Conservation (phyloP, 2,329 filamentous ascomycete species). For the Colletotrichum sp. region DNA sequence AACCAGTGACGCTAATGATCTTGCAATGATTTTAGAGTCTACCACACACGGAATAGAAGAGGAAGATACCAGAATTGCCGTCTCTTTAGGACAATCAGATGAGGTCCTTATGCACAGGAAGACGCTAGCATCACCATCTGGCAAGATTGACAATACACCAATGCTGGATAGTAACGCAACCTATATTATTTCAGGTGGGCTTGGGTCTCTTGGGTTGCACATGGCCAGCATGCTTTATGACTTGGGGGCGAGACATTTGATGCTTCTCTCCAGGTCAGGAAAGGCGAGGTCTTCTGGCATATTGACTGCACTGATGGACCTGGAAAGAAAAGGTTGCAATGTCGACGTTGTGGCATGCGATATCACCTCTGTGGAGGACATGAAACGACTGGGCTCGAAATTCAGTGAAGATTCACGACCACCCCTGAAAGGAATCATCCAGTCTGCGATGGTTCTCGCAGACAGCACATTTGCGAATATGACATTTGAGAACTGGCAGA, state of each 20-base stretch:
- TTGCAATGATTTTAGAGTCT: not conserved
- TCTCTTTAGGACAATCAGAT: not conserved
- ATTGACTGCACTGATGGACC: slow-evolving; percentile 19
- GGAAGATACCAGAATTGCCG: not conserved
- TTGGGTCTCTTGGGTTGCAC: slow-evolving; percentile 29
- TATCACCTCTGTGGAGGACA: slow-evolving; percentile 13
- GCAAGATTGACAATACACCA: not conserved
- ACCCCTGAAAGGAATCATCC: slow-evolving; percentile 27
- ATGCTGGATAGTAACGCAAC: slow-evolving; percentile 23
- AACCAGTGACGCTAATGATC: not conserved
- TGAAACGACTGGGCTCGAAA: slow-evolving; percentile 9
- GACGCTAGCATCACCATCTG: not conserved
- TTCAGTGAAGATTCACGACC: slow-evolving; percentile 22
- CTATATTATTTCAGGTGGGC: slow-evolving; percentile 33
- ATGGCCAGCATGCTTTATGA: slow-evolving; percentile 27
- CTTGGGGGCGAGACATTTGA: slow-evolving; percentile 30
- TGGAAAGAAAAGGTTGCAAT: slow-evolving; percentile 19
- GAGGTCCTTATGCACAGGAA: not conserved
- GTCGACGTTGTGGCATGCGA: slow-evolving; percentile 20
- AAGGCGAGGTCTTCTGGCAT: slow-evolving; percentile 15
- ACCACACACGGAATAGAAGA: not conserved
- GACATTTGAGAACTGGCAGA: slow-evolving; percentile 13
- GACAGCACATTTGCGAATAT: slow-evolving; percentile 21
- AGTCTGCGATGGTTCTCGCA: slow-evolving; percentile 33
- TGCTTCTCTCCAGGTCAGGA: slow-evolving; percentile 32